Evolutionary conservation across 2,329 filamentous ascomycete genomes (phyloP), one percentile per base, ranked within the genome.

Genomic region (Nakataea oryzae): DNA sequence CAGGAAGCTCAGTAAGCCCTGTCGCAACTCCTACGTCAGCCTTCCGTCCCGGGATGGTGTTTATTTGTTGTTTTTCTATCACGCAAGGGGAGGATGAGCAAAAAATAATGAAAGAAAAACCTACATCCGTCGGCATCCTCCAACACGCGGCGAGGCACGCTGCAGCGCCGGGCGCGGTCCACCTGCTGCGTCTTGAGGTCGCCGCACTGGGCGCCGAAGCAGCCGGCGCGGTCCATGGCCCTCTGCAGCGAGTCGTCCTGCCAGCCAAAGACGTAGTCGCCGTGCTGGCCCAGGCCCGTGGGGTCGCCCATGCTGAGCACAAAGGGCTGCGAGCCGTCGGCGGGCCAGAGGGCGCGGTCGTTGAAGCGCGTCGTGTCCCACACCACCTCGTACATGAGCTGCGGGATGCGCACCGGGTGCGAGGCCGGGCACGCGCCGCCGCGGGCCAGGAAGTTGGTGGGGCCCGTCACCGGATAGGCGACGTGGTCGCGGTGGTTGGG

Each of bases 351-450:
- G 55, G 66, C 63, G 67, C 71, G 61, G 70, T 74, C 67, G 69
- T 75, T 74, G 68, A 76, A 76, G 57, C 65, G 61, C 3, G 71
- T 74, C 12, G 74, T 79, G 66, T 79, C 76, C 71, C 76, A 79
- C 62, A 79, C 76, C 2, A 79, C 74, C 66, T 80, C 77, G 66
- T 76, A 77, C 77, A 80, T 79, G 17, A 79, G 66, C 69, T 80
- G 77, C 12, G 78, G 77, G 62, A 78, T 74, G 32, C 73, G 69
- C 11, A 80, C 72, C 0, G 76, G 76, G 69, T 74, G 72, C 0
- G 69, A 69, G 2, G 71, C 67, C 3, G 75, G 75, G 66, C 75
- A 77, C 60, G 68, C 66, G 7, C 76, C 77, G 41, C 75, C 73
- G 1, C 74, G 62, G 60, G 68, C 70, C 1, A 74, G 68, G 69